These are phyloP conservation scores for Candida fluviatilis DNA, from an alignment of 805 yeast species.

Conservation along the genomic window DNA sequence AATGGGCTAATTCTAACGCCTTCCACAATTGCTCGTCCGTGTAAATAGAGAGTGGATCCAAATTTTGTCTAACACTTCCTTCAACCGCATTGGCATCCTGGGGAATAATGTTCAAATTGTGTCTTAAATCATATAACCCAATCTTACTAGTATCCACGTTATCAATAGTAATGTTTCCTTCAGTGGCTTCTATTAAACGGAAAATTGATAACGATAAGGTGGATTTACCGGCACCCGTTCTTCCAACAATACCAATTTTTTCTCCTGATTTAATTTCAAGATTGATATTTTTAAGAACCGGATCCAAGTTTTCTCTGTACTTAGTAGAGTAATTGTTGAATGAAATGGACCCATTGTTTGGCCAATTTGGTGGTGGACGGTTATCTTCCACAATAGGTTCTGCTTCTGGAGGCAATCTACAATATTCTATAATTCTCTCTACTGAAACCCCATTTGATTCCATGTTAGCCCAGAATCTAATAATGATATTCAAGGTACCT, in stretches of 20 bases:
- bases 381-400: constrained; percentile 33
- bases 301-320: constrained; percentile 79
- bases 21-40: constrained; percentile 75
- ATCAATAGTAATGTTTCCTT: constrained; percentile 69
- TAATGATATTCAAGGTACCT: constrained; percentile 24
- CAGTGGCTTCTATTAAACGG: constrained; percentile 74
- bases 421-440: constrained; percentile 36
- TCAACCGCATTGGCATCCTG: constrained; percentile 91
- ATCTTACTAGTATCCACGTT: constrained; percentile 58
- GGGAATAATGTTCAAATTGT: constrained; percentile 78
- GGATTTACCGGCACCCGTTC: constrained; percentile 96
- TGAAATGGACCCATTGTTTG: constrained; percentile 62
- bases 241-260: constrained; percentile 91
- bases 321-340: constrained; percentile 74
- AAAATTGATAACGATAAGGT: constrained; percentile 80
- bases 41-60: constrained; percentile 72
- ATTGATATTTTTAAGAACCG: constrained; percentile 66
- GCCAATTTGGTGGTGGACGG: constrained; percentile 59
- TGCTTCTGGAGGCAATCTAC: constrained; percentile 38
- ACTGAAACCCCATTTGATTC: constrained; percentile 30
- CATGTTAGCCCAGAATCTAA: constrained; percentile 31
- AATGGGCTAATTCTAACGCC: constrained; percentile 72
- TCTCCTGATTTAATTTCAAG: constrained; percentile 66
- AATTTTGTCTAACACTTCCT: constrained; percentile 79
- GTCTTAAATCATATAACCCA: constrained; percentile 76